phyloP scores from a whole-genome alignment of 163 green algal species.

The Trebouxiophyceae sp. region DNA sequence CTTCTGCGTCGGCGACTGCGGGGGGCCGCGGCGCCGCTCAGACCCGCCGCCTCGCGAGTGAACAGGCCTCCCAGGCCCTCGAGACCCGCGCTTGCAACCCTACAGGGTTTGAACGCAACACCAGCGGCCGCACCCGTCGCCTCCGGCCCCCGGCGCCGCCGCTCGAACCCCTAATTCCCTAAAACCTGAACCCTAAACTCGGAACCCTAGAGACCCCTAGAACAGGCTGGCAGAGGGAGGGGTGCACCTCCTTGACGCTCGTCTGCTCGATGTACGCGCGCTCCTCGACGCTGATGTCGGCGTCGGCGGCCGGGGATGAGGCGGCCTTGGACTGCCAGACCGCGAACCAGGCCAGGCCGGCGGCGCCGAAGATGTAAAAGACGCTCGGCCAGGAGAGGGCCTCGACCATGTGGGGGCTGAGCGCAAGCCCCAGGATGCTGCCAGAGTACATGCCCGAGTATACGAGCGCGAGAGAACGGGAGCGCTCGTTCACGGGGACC shows the following conservation, averaged over 20 bases:
- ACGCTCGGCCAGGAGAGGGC: slow-evolving; percentile 78
- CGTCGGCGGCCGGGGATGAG: slow-evolving; percentile 50
- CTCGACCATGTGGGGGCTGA: slow-evolving; percentile 71
- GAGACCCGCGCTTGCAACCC: no score
- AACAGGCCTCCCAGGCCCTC: no score
- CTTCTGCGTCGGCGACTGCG: slow-evolving; percentile 23
- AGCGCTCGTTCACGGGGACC: slow-evolving; percentile 83
- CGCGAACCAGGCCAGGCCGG: slow-evolving; percentile 82
- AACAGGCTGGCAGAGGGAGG: no score
- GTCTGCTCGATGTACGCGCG: slow-evolving; percentile 55
- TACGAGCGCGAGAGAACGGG: slow-evolving; percentile 81
- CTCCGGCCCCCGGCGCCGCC: no score
- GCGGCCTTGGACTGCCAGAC: slow-evolving; percentile 56
- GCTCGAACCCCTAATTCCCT: no score
- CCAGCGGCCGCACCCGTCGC: no score
- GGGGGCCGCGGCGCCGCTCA: no score
- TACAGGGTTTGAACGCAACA: no score
- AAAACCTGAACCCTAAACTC: no score
- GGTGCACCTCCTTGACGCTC: no score
- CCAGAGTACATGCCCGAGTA: slow-evolving; percentile 95
- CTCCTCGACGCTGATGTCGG: slow-evolving; percentile 35
- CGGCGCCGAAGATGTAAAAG: slow-evolving; percentile 85
- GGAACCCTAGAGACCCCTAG: no score
- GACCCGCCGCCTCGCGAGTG: no score
- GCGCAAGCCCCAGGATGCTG: slow-evolving; percentile 59